Evolutionary conservation across 129 eudicot genomes (phyloP), one percentile per base, ranked within the genome.

Genomic region (Flaveria sonorensis): DNA sequence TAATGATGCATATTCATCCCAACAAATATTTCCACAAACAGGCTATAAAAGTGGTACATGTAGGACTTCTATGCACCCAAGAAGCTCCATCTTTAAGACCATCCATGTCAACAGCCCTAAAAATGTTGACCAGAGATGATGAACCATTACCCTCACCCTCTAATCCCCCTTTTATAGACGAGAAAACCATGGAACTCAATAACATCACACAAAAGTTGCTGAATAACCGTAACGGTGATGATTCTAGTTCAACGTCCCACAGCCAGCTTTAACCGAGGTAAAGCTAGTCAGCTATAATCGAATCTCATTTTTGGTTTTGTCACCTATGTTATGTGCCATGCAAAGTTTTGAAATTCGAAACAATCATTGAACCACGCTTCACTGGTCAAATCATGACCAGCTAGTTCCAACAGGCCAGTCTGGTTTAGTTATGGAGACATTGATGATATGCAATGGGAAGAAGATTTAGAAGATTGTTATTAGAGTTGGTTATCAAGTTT

Each of bases 131-230:
- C 46, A 80, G 74, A 67, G 83, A 86, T 45, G 87, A 88, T 21
- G 96, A 81, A 74, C 43, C 77, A 15, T 85, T 89, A 21, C 91
- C 97, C 9, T 47, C 87, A 24, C 92, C 97, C 9, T 77, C 89
- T 21, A 83, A 76, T 62, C 96, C 96, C 39, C 96, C 97, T 80
- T 92, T 89, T 74, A 60, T 84, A 71, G 93, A 92, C 14, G 93
- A 92, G 62, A 81, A 45, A 42, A 87, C 91, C 53, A 87, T 85
- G 91, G 91, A 87, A 42, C 81, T 89, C 11, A 84, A 89, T 47
- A 83, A 80, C 62, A 57, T 72, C 19, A 72, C 87, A 24, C 83
- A 79, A 39, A 80, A 46, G 66, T 42, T 69, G 56, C 70, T 79
- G 72, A 19, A 77, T 55, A 40, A 77, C 26, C 18, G 3, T 40